Conservation (phyloP, 257 asterid species). For the Nicotiana tomentosiformis region DNA sequence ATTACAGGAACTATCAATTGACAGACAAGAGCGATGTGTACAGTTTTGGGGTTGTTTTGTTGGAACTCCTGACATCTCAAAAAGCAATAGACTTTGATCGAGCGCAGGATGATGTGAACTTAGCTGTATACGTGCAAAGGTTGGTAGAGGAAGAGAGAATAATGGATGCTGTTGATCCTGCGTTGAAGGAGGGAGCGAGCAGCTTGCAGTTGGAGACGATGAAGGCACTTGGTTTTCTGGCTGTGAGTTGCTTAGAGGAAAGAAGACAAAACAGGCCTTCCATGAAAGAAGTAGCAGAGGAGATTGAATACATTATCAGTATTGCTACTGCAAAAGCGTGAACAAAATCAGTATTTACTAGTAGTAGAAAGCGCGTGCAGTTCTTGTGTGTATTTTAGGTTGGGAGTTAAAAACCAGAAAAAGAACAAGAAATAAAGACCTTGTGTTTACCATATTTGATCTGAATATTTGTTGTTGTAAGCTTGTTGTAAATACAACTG, state of each 20-base stretch:
- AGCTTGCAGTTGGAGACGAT: conserved; percentile 63
- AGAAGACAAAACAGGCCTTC: conserved; percentile 81
- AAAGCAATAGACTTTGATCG: conserved; percentile 76
- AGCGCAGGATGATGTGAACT: conserved; percentile 64
- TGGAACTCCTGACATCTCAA: conserved; percentile 87
- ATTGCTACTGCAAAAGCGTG: conserved; percentile 34
- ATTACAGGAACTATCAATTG: conserved; percentile 72
- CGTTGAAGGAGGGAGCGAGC: conserved; percentile 55
- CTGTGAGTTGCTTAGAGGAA: conserved; percentile 80
- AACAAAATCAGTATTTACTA: background rate
- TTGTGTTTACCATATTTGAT: background rate
- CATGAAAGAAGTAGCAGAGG: conserved; percentile 89
- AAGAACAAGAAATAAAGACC: background rate
- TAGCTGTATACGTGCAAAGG: conserved; percentile 74
- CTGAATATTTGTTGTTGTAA: background rate
- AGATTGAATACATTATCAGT: conserved; percentile 70
- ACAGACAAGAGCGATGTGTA: conserved; percentile 94
- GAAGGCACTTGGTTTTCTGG: conserved; percentile 87
- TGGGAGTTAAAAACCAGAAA: background rate
- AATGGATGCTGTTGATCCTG: conserved; percentile 73
- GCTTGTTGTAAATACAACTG: background rate
- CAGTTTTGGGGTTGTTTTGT: conserved; percentile 78
- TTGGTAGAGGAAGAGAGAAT: conserved; percentile 75
- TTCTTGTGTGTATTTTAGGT: background rate
- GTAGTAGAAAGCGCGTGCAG: background rate